Evolutionary conservation across 2,329 filamentous ascomycete species (phyloP), one percentile per base, ranked within the genome.

Genomic region (Hirsutella thompsonii): DNA sequence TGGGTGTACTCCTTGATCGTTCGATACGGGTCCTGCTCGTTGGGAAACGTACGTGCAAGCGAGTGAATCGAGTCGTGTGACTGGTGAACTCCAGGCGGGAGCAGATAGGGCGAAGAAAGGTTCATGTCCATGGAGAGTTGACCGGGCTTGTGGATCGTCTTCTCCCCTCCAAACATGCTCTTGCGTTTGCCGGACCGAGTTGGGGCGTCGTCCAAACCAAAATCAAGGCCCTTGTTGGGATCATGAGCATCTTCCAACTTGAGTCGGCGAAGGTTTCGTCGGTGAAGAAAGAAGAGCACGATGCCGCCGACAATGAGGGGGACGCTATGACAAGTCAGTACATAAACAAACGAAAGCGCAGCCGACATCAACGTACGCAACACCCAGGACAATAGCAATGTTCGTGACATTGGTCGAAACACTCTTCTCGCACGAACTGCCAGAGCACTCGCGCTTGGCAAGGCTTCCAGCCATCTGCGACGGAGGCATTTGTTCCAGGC

Each of bases 161-260:
- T 79, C 54, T 85, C 71, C 20, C 67, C 71, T 23, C 63, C 58
- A 20, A 59, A 46, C 18, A 56, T 36, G 40, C 54, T 60, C 51
- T 51, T 58, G 21, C 59, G 58, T 45, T 53, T 55, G 36, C 55
- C 48, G 37, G 53, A 55, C 50, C 60, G 61, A 14, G 63, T 48
- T 68, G 49, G 56, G 40, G 66, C 60, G 42, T 82, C 63, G 30
- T 64, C 86, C 55, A 95, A 63, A 29, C 92, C 92, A 56, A 95
- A 98, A 59, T 98, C 92, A 55, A 96, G 72, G 1, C 87, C 92
- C 55, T 83, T 89, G 61, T 93, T 86, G 50, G 86, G 85, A 60
- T 95, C 89, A 47, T 83, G 78, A 16, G 74, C 71, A 63, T 98
- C 92, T 63, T 98, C 92, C 44, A 70, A 65, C 42, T 70, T 69